phyloP scores from a whole-genome alignment of 2,329 filamentous ascomycete species.

The Beauveria sp. region DNA sequence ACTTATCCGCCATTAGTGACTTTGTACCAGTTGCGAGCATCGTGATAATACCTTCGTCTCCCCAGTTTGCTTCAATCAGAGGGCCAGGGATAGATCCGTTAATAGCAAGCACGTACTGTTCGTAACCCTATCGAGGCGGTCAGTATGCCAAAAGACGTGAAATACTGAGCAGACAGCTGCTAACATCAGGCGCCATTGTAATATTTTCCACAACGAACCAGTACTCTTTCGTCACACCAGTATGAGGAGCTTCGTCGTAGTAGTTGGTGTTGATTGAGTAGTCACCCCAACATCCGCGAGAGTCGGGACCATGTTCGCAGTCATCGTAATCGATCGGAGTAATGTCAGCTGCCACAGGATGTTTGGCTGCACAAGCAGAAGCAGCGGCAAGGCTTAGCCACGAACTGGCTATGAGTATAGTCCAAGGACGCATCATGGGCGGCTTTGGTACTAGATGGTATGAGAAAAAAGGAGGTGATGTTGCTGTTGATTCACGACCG shows the following conservation, averaged over 20 bases:
- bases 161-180: not conserved
- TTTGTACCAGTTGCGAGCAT: too few relatives aligned
- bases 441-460: not conserved
- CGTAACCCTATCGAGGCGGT: slow-evolving; percentile 25
- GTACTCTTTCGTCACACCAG: slow-evolving; percentile 43
- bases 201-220: slow-evolving; percentile 35
- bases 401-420: not conserved
- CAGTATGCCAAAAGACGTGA: not conserved
- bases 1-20: not conserved
- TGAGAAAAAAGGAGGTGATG: too few relatives aligned
- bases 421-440: not conserved
- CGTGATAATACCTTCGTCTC: slow-evolving; percentile 21
- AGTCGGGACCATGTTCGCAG: not conserved
- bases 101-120: slow-evolving; percentile 35
- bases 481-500: too few relatives aligned
- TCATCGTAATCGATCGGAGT: not conserved
- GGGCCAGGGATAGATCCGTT: slow-evolving; percentile 55
- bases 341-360: not conserved
- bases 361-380: not conserved
- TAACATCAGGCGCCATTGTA: slow-evolving; percentile 33
- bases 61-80: slow-evolving; percentile 46
- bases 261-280: slow-evolving; percentile 42
- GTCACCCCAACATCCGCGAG: slow-evolving; percentile 33
- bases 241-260: slow-evolving; percentile 32
- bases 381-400: not conserved